Percentiles rank a stretch among this genome's conserved stretches.
phyloP scores from a whole-genome alignment of 1,284 basidiomycete species.

The Ganoderma resinaceum region DNA sequence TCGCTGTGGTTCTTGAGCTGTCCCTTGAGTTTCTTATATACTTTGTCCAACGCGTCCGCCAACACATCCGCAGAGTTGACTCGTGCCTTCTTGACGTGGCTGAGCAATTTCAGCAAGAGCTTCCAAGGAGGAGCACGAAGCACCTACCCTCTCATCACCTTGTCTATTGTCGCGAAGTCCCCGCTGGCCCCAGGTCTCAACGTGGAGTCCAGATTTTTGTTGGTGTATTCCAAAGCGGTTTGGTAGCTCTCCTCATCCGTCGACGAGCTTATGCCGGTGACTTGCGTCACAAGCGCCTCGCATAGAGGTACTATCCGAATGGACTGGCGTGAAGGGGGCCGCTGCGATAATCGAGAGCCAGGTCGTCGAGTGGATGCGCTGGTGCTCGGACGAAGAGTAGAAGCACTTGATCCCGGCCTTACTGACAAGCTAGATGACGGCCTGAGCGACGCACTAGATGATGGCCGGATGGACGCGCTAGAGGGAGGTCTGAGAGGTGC shows the following conservation, averaged over 20 bases:
- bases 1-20: conserved; percentile 57
- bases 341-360: conserved; percentile 59
- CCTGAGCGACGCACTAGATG: conserved; percentile 13
- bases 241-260: conserved; percentile 55
- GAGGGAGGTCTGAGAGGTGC: conserved; percentile 41
- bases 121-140: conserved; percentile 6
- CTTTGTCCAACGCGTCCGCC: conserved; percentile 62
- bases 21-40: conserved; percentile 56
- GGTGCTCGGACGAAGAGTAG: conserved; percentile 36
- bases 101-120: conserved; percentile 18
- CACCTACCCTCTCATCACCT: conserved; percentile 62
- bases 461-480: conserved; percentile 41
- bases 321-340: conserved; percentile 55
- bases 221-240: conserved; percentile 57
- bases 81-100: conserved; percentile 68
- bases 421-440: conserved; percentile 39
- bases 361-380: conserved; percentile 47
- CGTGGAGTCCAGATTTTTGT: conserved; percentile 56
- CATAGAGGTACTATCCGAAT: conserved; percentile 60
- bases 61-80: conserved; percentile 67
- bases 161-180: conserved; percentile 62
- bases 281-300: conserved; percentile 61
- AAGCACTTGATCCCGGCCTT: conserved; percentile 43
- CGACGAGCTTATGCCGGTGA: conserved; percentile 48
- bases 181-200: conserved; percentile 60